Conservation (phyloP, 2,329 filamentous ascomycete genomes). For the Fusarium avenaceum region DNA sequence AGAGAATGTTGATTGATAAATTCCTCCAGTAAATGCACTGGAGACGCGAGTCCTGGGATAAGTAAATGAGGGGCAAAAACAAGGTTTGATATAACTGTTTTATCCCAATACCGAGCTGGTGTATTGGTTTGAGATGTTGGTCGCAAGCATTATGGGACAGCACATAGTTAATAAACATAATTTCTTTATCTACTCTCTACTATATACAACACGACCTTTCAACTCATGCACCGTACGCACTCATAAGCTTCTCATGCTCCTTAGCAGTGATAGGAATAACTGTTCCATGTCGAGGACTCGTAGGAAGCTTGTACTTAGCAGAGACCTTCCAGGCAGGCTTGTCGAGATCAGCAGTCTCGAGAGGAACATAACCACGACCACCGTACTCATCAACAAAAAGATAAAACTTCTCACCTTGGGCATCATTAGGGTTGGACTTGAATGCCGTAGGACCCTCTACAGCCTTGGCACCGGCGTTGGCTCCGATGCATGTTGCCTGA, state of each 20-base stretch:
- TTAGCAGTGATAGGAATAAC: slow-evolving; percentile 64
- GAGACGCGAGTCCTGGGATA: background rate
- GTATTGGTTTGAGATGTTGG: background rate
- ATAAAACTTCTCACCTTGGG: slow-evolving; percentile 66
- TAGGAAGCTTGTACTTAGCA: slow-evolving; percentile 60
- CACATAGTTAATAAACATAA: rapidly evolving
- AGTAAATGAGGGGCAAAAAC: background rate
- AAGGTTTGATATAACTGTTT: background rate
- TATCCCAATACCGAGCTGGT: too few relatives aligned
- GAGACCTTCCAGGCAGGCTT: slow-evolving; percentile 64
- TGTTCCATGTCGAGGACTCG: slow-evolving; percentile 66
- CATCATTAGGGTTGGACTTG: slow-evolving; percentile 63
- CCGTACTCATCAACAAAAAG: slow-evolving; percentile 68
- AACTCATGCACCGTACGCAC: slow-evolving; percentile 11
- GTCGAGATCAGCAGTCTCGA: slow-evolving; percentile 64
- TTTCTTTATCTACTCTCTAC: rapidly evolving
- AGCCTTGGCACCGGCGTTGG: slow-evolving; percentile 61
- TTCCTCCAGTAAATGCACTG: background rate
- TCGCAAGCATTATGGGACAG: background rate
- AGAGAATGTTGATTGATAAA: background rate
- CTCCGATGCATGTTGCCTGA: slow-evolving; percentile 64
- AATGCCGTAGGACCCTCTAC: slow-evolving; percentile 68
- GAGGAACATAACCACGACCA: slow-evolving; percentile 65
- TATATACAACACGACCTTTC: too few relatives aligned
- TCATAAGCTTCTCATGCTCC: slow-evolving; percentile 29